phyloP scores from a whole-genome alignment of 345 rosid species.

The Brassica nigra region DNA sequence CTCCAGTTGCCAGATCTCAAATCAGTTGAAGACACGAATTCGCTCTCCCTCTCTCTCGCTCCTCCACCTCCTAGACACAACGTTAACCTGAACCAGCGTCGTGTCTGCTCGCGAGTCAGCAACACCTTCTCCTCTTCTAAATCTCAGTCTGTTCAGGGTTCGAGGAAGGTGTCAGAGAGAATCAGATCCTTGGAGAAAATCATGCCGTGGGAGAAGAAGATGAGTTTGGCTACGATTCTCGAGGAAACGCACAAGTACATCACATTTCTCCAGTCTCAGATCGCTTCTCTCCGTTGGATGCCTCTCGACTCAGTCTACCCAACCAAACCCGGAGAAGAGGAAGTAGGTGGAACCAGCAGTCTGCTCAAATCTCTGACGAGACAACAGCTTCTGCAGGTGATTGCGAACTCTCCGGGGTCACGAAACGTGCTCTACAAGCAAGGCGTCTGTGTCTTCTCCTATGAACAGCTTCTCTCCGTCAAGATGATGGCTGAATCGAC shows the following conservation, averaged over 20 bases:
- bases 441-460: slow-evolving; percentile 49
- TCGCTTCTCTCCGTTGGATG: slow-evolving; percentile 53
- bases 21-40: slow-evolving; percentile 16
- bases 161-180: slow-evolving; percentile 48
- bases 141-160: background rate
- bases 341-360: background rate
- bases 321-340: background rate
- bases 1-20: slow-evolving; percentile 33
- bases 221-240: slow-evolving; percentile 53
- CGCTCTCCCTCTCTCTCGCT: background rate
- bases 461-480: slow-evolving; percentile 54
- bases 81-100: slow-evolving; percentile 13
- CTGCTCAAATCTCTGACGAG: slow-evolving; percentile 41
- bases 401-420: slow-evolving; percentile 51
- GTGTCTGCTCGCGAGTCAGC: background rate
- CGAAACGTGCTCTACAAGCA: slow-evolving; percentile 49
- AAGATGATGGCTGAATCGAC: slow-evolving; percentile 26
- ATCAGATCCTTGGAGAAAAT: slow-evolving; percentile 56
- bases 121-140: slow-evolving; percentile 12
- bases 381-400: slow-evolving; percentile 54
- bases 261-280: slow-evolving; percentile 59
- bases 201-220: slow-evolving; percentile 61
- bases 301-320: slow-evolving; percentile 40
- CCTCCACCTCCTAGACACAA: slow-evolving; percentile 14
- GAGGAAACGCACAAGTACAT: slow-evolving; percentile 67